These are phyloP conservation scores for Wickerhamomyces canadensis DNA, from an alignment of 805 yeast species.

Conservation along the genomic window DNA sequence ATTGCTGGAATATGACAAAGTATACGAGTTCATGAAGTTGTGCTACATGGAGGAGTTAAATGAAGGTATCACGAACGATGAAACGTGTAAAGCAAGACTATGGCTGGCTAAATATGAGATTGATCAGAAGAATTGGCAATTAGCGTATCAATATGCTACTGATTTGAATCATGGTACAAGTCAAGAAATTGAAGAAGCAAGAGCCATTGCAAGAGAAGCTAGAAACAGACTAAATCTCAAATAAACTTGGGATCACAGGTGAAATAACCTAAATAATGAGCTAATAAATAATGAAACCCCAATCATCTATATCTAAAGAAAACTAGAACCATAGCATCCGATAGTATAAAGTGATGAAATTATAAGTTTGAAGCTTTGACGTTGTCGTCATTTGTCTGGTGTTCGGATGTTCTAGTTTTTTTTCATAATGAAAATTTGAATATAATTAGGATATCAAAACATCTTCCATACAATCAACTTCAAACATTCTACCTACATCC, in stretches of 20 bases:
- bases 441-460: too few species aligned
- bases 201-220: slow-evolving; percentile 77
- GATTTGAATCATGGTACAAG: slow-evolving; percentile 71
- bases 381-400: slow-evolving; percentile 2
- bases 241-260: too few species aligned
- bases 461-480: not conserved
- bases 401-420: slow-evolving; percentile 5
- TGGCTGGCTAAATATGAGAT: slow-evolving; percentile 80
- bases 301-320: too few species aligned
- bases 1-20: slow-evolving; percentile 34
- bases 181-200: slow-evolving; percentile 84
- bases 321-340: too few species aligned
- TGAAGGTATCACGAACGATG: slow-evolving; percentile 60
- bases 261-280: too few species aligned
- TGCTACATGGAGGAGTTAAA: slow-evolving; percentile 55
- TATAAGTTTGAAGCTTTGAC: too few species aligned
- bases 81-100: slow-evolving; percentile 71
- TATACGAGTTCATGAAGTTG: slow-evolving; percentile 31
- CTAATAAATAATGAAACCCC: too few species aligned
- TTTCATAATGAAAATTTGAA: not conserved
- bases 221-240: slow-evolving; percentile 42
- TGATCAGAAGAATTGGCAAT: slow-evolving; percentile 48
- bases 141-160: slow-evolving; percentile 69
- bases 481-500: too few species aligned
- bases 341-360: not conserved